Percentiles rank a stretch among this genome's conserved stretches.
These are phyloP conservation scores for Phoma herbarum DNA, from an alignment of 2,329 filamentous ascomycete species.

Conservation along the genomic window DNA sequence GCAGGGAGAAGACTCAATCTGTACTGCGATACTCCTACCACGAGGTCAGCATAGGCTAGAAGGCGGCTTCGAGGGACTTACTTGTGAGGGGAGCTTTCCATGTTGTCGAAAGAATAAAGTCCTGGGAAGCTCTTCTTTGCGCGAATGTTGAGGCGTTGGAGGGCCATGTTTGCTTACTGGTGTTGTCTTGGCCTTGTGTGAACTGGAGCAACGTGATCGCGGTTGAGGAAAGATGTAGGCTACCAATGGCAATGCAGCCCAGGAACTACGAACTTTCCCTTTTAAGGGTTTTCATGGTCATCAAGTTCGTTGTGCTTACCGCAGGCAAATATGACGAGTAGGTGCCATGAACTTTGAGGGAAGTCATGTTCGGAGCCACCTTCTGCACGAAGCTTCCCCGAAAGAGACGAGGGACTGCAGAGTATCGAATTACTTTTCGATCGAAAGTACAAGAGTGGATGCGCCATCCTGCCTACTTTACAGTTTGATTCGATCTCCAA, in stretches of 20 bases:
- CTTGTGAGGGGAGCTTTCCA: slow-evolving; percentile 11
- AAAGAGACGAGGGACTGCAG: neutral
- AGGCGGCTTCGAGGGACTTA: neutral
- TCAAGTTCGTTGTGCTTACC: neutral
- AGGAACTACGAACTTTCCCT: neutral
- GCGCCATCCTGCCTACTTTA: neutral
- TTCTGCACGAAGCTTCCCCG: neutral
- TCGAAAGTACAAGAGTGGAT: neutral
- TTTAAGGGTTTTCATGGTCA: neutral
- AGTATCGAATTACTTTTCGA: neutral
- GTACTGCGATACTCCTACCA: neutral
- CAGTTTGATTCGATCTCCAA: neutral
- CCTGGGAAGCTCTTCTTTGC: slow-evolving; percentile 45
- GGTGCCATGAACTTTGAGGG: neutral
- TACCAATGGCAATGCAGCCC: neutral
- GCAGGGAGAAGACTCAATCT: neutral
- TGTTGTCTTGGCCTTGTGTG: slow-evolving; percentile 10
- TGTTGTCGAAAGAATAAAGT: slow-evolving; percentile 33
- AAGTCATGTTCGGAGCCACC: neutral
- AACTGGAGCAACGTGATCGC: neutral
- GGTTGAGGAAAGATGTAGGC: neutral
- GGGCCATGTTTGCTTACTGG: slow-evolving; percentile 33
- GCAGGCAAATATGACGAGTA: neutral
- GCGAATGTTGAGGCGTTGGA: slow-evolving; percentile 38
- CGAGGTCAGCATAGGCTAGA: neutral